phyloP scores from a whole-genome alignment of 2,329 filamentous ascomycete species.

The Coniella lustricola region DNA sequence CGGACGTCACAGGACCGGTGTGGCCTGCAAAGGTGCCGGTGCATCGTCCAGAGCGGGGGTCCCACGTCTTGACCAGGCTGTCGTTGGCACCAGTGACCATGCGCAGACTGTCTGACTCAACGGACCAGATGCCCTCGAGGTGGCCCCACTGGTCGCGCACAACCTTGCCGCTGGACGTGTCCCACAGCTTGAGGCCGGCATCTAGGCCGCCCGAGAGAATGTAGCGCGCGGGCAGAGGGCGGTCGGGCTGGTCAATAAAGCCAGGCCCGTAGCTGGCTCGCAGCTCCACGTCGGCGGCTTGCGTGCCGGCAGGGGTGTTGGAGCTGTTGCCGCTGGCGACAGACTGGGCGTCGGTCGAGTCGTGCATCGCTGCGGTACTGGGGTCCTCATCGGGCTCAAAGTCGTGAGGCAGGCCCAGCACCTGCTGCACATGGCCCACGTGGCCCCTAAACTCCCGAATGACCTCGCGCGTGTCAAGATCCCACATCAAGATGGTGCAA shows the following conservation, averaged over 20 bases:
- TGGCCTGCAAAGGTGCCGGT: conserved; percentile 91
- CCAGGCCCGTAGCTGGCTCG: conserved; percentile 52
- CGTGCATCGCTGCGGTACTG: conserved; percentile 31
- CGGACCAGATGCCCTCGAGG: conserved; percentile 89
- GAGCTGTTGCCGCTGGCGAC: conserved; percentile 40
- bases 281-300: conserved; percentile 31
- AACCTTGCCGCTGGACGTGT: conserved; percentile 72
- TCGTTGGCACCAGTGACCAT: conserved; percentile 89
- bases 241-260: conserved; percentile 53
- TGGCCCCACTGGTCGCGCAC: conserved; percentile 94
- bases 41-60: conserved; percentile 82
- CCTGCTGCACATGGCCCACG: conserved; percentile 91
- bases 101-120: conserved; percentile 81
- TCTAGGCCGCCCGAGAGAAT: conserved; percentile 92
- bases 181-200: conserved; percentile 87
- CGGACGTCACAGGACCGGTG: conserved; percentile 83
- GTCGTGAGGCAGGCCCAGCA: conserved; percentile 74
- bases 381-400: conserved; percentile 77
- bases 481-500: conserved; percentile 85
- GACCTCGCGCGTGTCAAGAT: conserved; percentile 75
- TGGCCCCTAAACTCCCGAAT: conserved; percentile 78
- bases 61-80: conserved; percentile 92
- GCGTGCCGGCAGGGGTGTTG: conserved; percentile 28
- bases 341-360: conserved; percentile 48
- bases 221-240: conserved; percentile 75